Conservation (phyloP, 345 rosid genomes). For the Bretschneidera sinensis region DNA sequence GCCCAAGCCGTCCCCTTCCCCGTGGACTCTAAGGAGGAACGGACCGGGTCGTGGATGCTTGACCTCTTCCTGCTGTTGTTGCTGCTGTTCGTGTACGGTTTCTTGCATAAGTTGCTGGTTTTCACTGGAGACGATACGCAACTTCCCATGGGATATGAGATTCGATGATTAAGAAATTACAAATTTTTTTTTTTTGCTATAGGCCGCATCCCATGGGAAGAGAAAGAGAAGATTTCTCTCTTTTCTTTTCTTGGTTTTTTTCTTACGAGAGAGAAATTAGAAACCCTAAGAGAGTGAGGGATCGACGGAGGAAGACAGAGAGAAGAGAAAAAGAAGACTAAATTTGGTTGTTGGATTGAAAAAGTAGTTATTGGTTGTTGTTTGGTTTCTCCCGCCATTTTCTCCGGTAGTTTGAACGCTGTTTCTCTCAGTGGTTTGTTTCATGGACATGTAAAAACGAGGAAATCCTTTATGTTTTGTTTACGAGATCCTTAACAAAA, state of each 20-base stretch:
- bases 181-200: no score
- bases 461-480: no score
- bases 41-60: slow-evolving; percentile 15
- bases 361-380: slow-evolving; percentile 10
- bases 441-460: no score
- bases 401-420: slow-evolving; percentile 9
- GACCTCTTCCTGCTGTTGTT: slow-evolving; percentile 9
- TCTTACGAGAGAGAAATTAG: not conserved
- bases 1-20: no score
- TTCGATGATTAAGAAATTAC: no score
- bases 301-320: not conserved
- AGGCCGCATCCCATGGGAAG: slow-evolving; percentile 21
- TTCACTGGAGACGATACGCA: slow-evolving; percentile 52
- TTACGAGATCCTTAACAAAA: no score
- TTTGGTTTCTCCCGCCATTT: slow-evolving; percentile 22
- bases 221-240: no score
- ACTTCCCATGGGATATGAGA: slow-evolving; percentile 61
- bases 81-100: slow-evolving; percentile 21
- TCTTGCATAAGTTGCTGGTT: slow-evolving; percentile 19
- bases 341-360: slow-evolving; percentile 20
- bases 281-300: slow-evolving; percentile 15
- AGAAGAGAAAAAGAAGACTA: slow-evolving; percentile 11
- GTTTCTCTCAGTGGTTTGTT: no score
- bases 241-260: not conserved
- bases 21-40: not conserved